Percentiles rank a stretch among this genome's conserved stretches.
Evolutionary conservation across 2,329 filamentous ascomycete species (phyloP).

Genomic region (Fonsecaea multimorphosa): DNA sequence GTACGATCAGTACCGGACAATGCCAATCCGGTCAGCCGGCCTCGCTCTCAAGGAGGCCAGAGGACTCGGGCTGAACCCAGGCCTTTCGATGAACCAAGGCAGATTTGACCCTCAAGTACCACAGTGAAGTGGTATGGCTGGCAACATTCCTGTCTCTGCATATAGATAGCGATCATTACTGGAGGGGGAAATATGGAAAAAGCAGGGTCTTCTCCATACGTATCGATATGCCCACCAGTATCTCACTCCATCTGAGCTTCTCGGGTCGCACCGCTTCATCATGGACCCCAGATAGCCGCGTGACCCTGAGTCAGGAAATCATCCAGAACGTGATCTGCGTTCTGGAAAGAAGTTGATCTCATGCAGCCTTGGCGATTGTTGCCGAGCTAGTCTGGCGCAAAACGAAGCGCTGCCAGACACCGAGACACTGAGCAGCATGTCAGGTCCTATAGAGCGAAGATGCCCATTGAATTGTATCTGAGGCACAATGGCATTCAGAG

Average conservation of each 20-base stretch:
- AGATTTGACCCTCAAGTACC: neutral
- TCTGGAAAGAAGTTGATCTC: slow-evolving; percentile 7
- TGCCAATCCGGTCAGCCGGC: neutral
- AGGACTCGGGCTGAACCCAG: neutral
- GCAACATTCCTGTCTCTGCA: neutral
- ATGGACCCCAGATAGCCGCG: neutral
- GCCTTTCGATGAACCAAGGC: neutral
- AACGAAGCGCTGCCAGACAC: neutral
- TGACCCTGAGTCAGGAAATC: slow-evolving; percentile 7
- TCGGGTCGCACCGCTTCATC: slow-evolving; percentile 16
- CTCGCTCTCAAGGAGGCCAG: neutral
- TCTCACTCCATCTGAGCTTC: neutral
- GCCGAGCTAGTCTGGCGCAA: neutral
- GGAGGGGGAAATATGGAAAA: neutral
- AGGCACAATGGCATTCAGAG: neutral
- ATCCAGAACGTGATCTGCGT: slow-evolving; percentile 2
- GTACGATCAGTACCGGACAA: neutral
- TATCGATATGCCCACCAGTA: neutral
- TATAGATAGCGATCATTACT: neutral
- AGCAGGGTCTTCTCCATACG: slow-evolving; percentile 1
- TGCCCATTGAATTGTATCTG: neutral
- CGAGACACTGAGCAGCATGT: neutral
- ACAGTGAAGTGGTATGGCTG: neutral
- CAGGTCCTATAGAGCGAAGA: neutral
- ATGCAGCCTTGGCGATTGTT: slow-evolving; percentile 2